Percentiles rank a stretch among this genome's conserved stretches.
Conservation (phyloP, 768 basidiomycete species). For the Tremella yokohamensis region DNA sequence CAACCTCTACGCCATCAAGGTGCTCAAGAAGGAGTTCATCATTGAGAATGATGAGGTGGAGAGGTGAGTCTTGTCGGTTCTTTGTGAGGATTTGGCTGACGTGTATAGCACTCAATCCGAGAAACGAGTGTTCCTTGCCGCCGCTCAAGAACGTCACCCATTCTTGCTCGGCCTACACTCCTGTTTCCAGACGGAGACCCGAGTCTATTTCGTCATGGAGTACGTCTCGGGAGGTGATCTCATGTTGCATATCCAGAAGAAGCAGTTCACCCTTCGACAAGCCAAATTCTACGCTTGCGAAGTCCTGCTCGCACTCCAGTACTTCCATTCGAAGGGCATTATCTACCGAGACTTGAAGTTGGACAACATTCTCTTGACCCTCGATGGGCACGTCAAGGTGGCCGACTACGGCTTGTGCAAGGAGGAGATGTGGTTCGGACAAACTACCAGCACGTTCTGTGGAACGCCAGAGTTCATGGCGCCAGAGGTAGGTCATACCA, state of each 20-base stretch:
- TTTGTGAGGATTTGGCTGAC: not conserved
- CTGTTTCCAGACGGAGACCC: conserved; percentile 99
- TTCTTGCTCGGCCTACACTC: conserved; percentile 95
- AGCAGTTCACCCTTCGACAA: conserved; percentile 96
- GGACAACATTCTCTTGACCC: conserved; percentile 92
- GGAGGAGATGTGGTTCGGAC: conserved; percentile 96
- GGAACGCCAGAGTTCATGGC: conserved; percentile 99
- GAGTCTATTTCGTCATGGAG: conserved; percentile 99
- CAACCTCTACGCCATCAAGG: conserved; percentile 95
- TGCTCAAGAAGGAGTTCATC: conserved; percentile 99
- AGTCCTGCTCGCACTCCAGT: conserved; percentile 90
- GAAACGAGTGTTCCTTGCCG: conserved; percentile 95
- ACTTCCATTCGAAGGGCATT: conserved; percentile 98
- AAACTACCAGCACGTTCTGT: conserved; percentile 97
- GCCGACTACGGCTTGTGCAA: conserved; percentile 99
- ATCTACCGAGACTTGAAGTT: conserved; percentile 98
- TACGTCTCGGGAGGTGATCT: conserved; percentile 98
- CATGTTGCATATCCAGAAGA: conserved; percentile 98
- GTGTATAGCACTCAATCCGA: conserved; percentile 84
- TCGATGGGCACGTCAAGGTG: conserved; percentile 97
- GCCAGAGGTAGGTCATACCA: conserved; percentile 68
- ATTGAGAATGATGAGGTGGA: conserved; percentile 99
- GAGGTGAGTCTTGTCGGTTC: conserved; percentile 60
- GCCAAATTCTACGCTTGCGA: conserved; percentile 99
- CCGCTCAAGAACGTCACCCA: conserved; percentile 94